Evolutionary conservation across 306 rosid species (phyloP), one percentile per base, ranked within the genome.

Genomic region (Luffa aegyptiaca): DNA sequence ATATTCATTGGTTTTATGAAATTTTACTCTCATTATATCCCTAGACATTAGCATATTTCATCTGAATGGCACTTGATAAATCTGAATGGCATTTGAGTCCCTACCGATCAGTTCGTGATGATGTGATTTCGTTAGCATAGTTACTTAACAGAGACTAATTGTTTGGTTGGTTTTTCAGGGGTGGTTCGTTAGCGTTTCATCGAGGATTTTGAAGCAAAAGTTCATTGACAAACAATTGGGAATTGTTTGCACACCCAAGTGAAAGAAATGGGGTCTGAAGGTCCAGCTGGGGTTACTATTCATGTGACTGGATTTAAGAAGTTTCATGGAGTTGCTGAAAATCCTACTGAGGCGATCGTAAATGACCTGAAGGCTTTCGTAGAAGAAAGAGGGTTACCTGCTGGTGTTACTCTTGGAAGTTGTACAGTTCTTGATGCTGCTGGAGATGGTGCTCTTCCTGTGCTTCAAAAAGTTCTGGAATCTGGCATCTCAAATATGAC

Each of bases 221-320:
- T 6, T 42, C 61, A 0, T 77, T 75, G 64, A 21, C 85, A 86
- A 48, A 13, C 56, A 87, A 91, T 87, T 79, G 97, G 94, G 92
- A 91, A 90, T 88, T 93, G 93, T 79, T 85, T 88, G 64, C 83
- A 35, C 46, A 84, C 84, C 20, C 81, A 84, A 77, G 70, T 41
- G 69, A 61, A 56, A 61, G 80, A 87, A 84, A 93, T 92, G 97
- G 96, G 97, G 77, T 93, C 98, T 71, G 97, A 93, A 88, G 93
- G 92, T 62, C 90, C 90, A 84, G 88, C 84, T 85, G 78, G 64
- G 6, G 80, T 92, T n/a, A 90, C 89, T 33, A 82, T 93, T 83
- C 90, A 92, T 72, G 90, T 93, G 39, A 93, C 93, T 55, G 98
- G 98, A 70, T 93, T 92, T 85, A 93, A 88, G 80, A 93, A 84